Percentiles rank a stretch among this genome's conserved stretches.
phyloP scores from a whole-genome alignment of 2,329 filamentous ascomycete genomes.

The Dissoconium aciculare region DNA sequence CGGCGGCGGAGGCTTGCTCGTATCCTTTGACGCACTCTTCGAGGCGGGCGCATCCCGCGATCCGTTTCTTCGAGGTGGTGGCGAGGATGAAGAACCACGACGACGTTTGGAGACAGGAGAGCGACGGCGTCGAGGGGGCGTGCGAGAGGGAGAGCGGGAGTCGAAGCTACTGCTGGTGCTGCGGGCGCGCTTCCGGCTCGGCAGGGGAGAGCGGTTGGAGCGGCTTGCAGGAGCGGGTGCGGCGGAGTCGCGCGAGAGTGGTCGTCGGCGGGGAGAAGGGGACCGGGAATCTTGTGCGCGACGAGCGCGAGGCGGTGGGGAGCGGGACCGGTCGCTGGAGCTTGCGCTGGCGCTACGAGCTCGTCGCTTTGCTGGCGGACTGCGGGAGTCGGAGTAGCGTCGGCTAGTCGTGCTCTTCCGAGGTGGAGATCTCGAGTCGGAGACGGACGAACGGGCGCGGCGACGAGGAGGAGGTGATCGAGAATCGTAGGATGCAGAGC shows the following conservation, averaged over 20 bases:
- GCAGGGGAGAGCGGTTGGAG: constrained; percentile 12
- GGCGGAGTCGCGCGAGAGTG: constrained; percentile 7
- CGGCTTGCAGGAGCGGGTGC: constrained; percentile 7
- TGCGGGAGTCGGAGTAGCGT: constrained; percentile 7
- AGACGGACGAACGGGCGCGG: constrained; percentile 13
- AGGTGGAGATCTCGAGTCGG: constrained; percentile 14
- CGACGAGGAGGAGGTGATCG: constrained; percentile 18
- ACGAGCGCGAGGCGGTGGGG: neutral
- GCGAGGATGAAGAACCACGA: constrained; percentile 19
- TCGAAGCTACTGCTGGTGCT: constrained; percentile 14
- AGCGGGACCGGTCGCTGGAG: neutral
- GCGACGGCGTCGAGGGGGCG: constrained; percentile 8
- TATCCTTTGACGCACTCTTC: constrained; percentile 2
- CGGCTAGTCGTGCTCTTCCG: constrained; percentile 7
- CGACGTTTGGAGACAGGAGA: constrained; percentile 14
- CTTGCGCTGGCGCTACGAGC: neutral
- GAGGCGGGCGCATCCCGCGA: constrained; percentile 9
- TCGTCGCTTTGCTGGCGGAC: constrained; percentile 7
- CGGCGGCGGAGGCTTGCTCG: constrained; percentile 4
- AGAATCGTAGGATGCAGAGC: constrained; percentile 14
- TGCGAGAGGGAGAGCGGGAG: constrained; percentile 14
- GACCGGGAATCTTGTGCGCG: constrained; percentile 2
- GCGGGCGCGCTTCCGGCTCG: constrained; percentile 8
- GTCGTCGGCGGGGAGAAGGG: constrained; percentile 9
- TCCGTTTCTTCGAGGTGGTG: constrained; percentile 15